Percentiles rank a stretch among this genome's conserved stretches.
phyloP scores from a whole-genome alignment of 495 filamentous ascomycete genomes.

The Trichoderma gamsii region DNA sequence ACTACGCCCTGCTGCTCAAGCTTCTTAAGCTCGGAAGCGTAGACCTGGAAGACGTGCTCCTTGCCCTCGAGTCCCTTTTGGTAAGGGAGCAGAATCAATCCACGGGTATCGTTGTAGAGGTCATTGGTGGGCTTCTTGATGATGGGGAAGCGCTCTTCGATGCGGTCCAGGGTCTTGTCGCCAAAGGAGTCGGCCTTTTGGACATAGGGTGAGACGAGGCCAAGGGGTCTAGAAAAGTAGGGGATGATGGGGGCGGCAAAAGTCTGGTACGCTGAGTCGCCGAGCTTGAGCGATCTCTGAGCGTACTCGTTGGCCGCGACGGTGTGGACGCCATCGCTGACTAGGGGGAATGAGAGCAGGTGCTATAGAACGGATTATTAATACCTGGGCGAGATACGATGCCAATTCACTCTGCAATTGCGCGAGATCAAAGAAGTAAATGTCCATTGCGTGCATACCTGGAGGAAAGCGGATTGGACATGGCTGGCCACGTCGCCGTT shows the following conservation, averaged over 20 bases:
- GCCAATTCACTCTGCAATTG: background rate
- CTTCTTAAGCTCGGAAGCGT: conserved; percentile 70
- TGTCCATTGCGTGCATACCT: conserved; percentile 42
- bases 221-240: conserved; percentile 69
- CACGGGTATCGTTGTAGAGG: conserved; percentile 60
- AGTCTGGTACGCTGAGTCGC: conserved; percentile 58
- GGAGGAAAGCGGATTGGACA: conserved; percentile 52
- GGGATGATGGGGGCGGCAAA: conserved; percentile 66
- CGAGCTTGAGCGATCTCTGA: conserved; percentile 68
- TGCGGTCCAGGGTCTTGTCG: conserved; percentile 61
- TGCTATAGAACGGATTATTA: conserved; percentile 49
- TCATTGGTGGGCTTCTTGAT: conserved; percentile 82
- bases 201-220: conserved; percentile 75
- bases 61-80: conserved; percentile 61
- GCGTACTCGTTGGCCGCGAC: conserved; percentile 77
- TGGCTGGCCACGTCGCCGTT: conserved; percentile 58
- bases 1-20: conserved; percentile 61
- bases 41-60: conserved; percentile 68
- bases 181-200: conserved; percentile 74
- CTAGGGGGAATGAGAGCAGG: conserved; percentile 74
- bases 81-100: conserved; percentile 60
- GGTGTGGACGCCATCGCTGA: conserved; percentile 69
- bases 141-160: conserved; percentile 76
- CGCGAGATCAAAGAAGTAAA: conserved; percentile 15
- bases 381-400: background rate